Percentiles rank a stretch among this genome's conserved stretches.
These are phyloP conservation scores for Colletotrichum falcatum DNA, from an alignment of 2,329 filamentous ascomycete genomes.

Conservation along the genomic window DNA sequence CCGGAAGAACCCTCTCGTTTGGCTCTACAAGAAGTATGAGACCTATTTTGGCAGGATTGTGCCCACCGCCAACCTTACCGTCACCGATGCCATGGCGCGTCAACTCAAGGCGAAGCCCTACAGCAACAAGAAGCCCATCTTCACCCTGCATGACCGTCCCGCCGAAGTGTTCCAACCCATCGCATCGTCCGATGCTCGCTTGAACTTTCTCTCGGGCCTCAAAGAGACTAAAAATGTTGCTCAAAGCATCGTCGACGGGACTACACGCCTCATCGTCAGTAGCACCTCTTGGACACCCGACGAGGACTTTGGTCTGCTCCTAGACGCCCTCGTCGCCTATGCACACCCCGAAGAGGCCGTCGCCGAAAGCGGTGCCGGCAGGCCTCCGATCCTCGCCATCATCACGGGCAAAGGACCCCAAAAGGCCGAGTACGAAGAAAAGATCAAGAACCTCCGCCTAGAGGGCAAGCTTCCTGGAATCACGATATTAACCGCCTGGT, in stretches of 20 bases:
- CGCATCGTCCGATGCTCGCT: conserved; percentile 57
- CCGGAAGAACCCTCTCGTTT: conserved; percentile 78
- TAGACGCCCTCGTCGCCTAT: conserved; percentile 84
- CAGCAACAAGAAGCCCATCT: conserved; percentile 71
- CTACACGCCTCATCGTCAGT: conserved; percentile 81
- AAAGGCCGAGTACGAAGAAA: conserved; percentile 78
- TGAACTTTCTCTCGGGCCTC: conserved; percentile 71
- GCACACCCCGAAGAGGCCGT: conserved; percentile 62
- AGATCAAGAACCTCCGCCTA: conserved; percentile 71
- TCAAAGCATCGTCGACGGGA: conserved; percentile 67
- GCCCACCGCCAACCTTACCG: conserved; percentile 80
- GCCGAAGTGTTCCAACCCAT: conserved; percentile 84
- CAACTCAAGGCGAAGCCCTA: conserved; percentile 76
- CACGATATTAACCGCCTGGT: conserved; percentile 83
- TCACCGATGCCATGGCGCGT: conserved; percentile 88
- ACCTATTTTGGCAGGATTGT: conserved; percentile 75
- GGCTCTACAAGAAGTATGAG: conserved; percentile 83
- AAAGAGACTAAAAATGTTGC: conserved; percentile 73
- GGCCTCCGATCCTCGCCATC: conserved; percentile 77
- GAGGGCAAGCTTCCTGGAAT: conserved; percentile 76
- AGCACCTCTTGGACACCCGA: conserved; percentile 98
- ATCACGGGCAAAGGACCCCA: conserved; percentile 96
- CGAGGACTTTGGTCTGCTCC: conserved; percentile 91
- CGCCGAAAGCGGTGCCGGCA: conserved; percentile 39
- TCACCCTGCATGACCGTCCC: conserved; percentile 88